phyloP scores from a whole-genome alignment of 2,329 filamentous ascomycete genomes.

The Neopestalotiopsis rosae region DNA sequence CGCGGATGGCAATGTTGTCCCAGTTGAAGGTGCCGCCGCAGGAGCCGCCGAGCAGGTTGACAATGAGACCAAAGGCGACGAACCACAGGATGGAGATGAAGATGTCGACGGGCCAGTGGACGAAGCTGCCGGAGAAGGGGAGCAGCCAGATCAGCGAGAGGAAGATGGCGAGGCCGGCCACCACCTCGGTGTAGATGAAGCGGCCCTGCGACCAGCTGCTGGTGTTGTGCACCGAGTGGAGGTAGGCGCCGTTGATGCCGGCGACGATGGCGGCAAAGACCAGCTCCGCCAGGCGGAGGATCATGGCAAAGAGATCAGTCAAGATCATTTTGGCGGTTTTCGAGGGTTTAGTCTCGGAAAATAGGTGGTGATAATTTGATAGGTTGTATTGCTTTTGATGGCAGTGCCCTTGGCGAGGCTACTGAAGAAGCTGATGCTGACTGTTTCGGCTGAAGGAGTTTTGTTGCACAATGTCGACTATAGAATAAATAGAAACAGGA shows the following conservation, averaged over 20 bases:
- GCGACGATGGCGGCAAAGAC: conserved; percentile 75
- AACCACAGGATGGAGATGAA: conserved; percentile 75
- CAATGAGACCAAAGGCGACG: conserved; percentile 69
- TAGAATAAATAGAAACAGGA: not conserved
- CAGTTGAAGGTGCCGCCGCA: conserved; percentile 67
- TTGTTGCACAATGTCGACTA: not conserved
- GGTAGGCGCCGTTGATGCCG: conserved; percentile 71
- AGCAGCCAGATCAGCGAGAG: conserved; percentile 75
- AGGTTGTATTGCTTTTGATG: not conserved
- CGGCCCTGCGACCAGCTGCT: conserved; percentile 63
- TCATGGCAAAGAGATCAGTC: conserved; percentile 51
- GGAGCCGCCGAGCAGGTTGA: conserved; percentile 54
- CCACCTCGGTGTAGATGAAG: conserved; percentile 77
- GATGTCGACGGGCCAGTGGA: conserved; percentile 74
- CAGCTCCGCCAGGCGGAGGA: conserved; percentile 67
- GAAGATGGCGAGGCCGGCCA: conserved; percentile 72
- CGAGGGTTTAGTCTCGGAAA: not conserved
- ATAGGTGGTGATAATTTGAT: not conserved
- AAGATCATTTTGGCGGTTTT: conserved; percentile 13
- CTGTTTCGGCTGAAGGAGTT: not conserved
- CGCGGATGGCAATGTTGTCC: conserved; percentile 54
- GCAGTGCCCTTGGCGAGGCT: not conserved
- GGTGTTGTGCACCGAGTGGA: conserved; percentile 53
- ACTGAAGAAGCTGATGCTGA: not conserved
- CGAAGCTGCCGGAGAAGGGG: conserved; percentile 70